phyloP scores from a whole-genome alignment of 2,329 filamentous ascomycete genomes.

The Elsinoe ampelina region DNA sequence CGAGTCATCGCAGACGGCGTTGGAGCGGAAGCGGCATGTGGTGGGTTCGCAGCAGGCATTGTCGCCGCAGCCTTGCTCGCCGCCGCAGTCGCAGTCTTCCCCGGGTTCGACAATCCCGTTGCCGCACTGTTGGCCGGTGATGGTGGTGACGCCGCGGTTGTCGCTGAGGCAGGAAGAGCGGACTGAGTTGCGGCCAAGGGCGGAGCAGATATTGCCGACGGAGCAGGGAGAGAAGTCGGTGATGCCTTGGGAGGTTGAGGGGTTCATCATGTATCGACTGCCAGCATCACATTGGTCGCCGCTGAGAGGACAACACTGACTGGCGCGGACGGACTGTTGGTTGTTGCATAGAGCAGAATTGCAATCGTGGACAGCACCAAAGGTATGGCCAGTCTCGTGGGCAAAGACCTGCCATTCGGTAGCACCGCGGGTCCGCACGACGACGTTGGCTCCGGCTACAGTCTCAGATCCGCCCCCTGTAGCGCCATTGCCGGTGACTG shows the following conservation, averaged over 20 bases:
- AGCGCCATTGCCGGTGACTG: conserved; percentile 29
- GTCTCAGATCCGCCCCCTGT: conserved; percentile 51
- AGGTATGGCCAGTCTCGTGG: conserved; percentile 89
- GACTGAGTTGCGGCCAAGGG: conserved; percentile 66
- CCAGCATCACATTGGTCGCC: conserved; percentile 60
- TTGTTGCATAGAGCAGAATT: conserved; percentile 56
- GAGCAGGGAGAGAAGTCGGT: conserved; percentile 77
- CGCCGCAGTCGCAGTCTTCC: conserved; percentile 95
- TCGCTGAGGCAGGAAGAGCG: conserved; percentile 69
- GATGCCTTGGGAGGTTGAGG: conserved; percentile 66
- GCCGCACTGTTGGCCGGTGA: conserved; percentile 77
- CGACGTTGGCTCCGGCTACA: conserved; percentile 79
- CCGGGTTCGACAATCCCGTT: conserved; percentile 94
- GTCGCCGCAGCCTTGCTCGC: conserved; percentile 56
- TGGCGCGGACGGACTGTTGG: conserved; percentile 48
- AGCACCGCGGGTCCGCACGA: conserved; percentile 58
- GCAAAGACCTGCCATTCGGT: conserved; percentile 94
- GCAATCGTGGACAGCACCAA: conserved; percentile 94
- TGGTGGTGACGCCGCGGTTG: conserved; percentile 73
- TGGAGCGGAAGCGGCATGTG: conserved; percentile 74
- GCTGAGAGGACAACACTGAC: conserved; percentile 74
- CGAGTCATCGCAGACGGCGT: conserved; percentile 69
- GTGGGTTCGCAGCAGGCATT: conserved; percentile 76
- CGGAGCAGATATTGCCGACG: conserved; percentile 88
- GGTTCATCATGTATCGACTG: conserved; percentile 90